Base-by-base conservation (phyloP, 2,329 filamentous ascomycete species). In the Cercospora citrullina region DNA sequence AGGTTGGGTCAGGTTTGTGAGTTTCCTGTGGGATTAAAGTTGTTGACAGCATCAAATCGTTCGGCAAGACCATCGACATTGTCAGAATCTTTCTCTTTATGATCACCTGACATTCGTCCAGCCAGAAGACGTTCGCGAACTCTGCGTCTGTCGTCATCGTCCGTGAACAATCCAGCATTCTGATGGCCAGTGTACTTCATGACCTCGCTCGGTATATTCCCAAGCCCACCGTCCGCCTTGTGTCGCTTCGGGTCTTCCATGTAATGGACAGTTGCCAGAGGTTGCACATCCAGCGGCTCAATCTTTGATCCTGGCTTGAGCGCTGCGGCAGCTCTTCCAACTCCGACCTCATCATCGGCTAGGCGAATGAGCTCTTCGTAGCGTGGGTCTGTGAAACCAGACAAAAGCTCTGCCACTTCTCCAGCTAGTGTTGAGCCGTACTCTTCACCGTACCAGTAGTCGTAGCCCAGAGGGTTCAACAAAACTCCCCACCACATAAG, bases 21-120 rank as follows among this genome's bases (percentile, higher is more conserved):
- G 71, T 10, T 67, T 71, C 58, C 36, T 74, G 14, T 74, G 72
- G 72, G 73, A 73, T 66, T 73, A 45, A 72, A 64, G 30, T n/a
- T 26, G 45, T 59, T 42, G 16, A 65, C 55, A 66, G 28, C 42
- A 21, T 59, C 65, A 53, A 67, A 55, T 10, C 31, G 36, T 28
- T 33, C 28, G 23, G 21, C 36, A 57, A 57, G 33, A 39, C 30
- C 48, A 26, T 53, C 33, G 8, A 39, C 12, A 0, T 3, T 14
- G 12, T 31, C 48, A 16, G 45, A 28, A 6, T 58, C 8, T n/a
- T 36, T 59, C 31, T 57, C 23, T 55, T 21, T 23, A 26, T 42
- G 10, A 33, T 18, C 21, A 26, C 39, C 33, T 14, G 23, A 10
- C 58, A 9, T 21, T 28, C 55, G 18, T 60, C 30, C 16, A 39